phyloP scores from a whole-genome alignment of 2,329 filamentous ascomycete genomes.

The Aspergillus clavatus region DNA sequence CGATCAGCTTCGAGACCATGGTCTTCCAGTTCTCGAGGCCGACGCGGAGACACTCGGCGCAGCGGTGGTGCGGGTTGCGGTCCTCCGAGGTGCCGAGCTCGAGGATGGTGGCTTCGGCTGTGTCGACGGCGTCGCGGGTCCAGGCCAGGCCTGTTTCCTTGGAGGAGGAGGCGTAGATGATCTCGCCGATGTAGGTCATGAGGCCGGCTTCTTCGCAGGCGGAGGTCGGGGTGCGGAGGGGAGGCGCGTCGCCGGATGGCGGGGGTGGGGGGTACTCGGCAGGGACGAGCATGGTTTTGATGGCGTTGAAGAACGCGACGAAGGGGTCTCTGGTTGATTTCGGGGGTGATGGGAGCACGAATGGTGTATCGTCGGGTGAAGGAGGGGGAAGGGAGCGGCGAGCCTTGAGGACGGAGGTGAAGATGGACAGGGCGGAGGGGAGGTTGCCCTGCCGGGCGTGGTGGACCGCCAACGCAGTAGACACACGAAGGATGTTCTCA shows the following conservation, averaged over 20 bases:
- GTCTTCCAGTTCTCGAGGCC: conserved; percentile 76
- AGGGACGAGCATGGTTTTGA: conserved; percentile 48
- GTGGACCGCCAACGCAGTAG: conserved; percentile 75
- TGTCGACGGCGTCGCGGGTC: conserved; percentile 82
- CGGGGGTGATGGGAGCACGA: conserved; percentile 20
- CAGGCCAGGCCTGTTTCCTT: conserved; percentile 72
- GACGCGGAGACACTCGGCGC: conserved; percentile 69
- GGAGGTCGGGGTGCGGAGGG: conserved; percentile 60
- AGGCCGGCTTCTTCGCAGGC: conserved; percentile 80
- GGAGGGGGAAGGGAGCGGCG: conserved; percentile 56
- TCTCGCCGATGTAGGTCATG: conserved; percentile 89
- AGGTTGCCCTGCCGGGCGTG: conserved; percentile 66
- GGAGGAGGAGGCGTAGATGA: conserved; percentile 68
- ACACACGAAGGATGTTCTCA: conserved; percentile 67
- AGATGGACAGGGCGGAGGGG: conserved; percentile 69
- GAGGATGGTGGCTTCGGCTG: conserved; percentile 62
- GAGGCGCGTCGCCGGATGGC: conserved; percentile 62
- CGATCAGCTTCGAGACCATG: conserved; percentile 68
- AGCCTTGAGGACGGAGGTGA: conserved; percentile 77
- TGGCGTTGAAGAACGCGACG: conserved; percentile 31
- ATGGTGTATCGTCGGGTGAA: conserved; percentile 22
- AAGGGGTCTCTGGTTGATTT: conserved; percentile 25
- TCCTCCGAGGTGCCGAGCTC: conserved; percentile 30
- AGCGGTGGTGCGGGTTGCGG: conserved; percentile 52
- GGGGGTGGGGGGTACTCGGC: conserved; percentile 65